Percentiles rank a stretch among this genome's conserved stretches.
Conservation (phyloP, 192 early-diverging fungal species). For the Entomortierella beljakovae region DNA sequence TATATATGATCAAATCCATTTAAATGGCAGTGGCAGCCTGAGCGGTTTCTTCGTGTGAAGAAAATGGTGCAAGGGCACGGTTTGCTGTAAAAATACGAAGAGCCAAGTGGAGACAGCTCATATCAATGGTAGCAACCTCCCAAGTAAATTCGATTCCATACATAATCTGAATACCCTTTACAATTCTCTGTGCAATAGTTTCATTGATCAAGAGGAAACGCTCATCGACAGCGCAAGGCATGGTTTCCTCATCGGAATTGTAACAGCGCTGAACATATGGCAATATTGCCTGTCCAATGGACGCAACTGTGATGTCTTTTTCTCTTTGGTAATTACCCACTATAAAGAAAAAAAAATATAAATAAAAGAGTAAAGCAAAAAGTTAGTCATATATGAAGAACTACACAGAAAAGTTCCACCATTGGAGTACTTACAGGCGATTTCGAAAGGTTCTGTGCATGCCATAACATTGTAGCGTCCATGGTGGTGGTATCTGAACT, state of each 20-base stretch:
- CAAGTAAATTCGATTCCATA: slow-evolving; percentile 93
- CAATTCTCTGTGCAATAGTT: slow-evolving; percentile 74
- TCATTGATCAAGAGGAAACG: slow-evolving; percentile 70
- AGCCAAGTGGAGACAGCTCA: slow-evolving; percentile 62
- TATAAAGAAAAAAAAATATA: slow-evolving; percentile 8
- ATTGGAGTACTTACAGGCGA: slow-evolving; percentile 63
- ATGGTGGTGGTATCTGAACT: slow-evolving; percentile 93
- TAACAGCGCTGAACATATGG: slow-evolving; percentile 59
- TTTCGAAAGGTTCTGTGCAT: slow-evolving; percentile 82
- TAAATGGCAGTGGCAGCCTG: slow-evolving; percentile 9
- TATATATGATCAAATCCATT: background rate
- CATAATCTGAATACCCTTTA: slow-evolving; percentile 83
- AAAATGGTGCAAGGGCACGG: slow-evolving; percentile 66
- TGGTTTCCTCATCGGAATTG: slow-evolving; percentile 55
- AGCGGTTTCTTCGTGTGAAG: background rate
- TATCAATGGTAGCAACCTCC: slow-evolving; percentile 70
- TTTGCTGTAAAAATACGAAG: slow-evolving; percentile 66
- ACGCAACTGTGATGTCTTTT: slow-evolving; percentile 33
- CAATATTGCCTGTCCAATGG: slow-evolving; percentile 53
- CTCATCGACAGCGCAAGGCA: slow-evolving; percentile 61
- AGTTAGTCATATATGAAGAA: background rate
- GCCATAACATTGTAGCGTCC: slow-evolving; percentile 87
- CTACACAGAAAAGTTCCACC: no score
- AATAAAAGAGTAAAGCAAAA: slow-evolving; percentile 1
- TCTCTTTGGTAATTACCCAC: slow-evolving; percentile 23